Base-by-base conservation (phyloP, 208 protist species). In the Plasmodiophora brassicae region DNA sequence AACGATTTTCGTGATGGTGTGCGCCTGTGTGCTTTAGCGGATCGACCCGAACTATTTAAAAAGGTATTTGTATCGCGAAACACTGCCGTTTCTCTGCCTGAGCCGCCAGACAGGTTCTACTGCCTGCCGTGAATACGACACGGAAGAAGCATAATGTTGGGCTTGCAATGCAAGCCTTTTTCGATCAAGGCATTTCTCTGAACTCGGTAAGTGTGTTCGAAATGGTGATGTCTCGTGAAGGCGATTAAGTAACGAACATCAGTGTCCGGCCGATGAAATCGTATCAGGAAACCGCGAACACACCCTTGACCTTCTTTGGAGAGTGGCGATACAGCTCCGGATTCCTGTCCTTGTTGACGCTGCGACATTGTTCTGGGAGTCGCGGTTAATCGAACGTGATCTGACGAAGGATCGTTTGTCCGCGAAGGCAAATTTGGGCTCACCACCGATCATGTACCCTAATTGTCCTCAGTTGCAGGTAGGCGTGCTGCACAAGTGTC, bases 71-170 rank as follows among this genome's bases (percentile, higher is more conserved):
- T 78, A 5, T n/a, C n/a, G 20, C 5, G 10, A 36, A 36, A 36
- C 32, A 32, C 5, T 78, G 32, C 5, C 32, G 14, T 36, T 78
- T 78, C 32, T 32, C 32, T 78, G 41, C 20, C 65, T 5, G 20
- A 32, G 20, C 14, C 20, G 20, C n/a, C 32, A 44, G 20, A 44
- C n/a, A 78, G 65, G n/a, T 78, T 36, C n/a, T 78, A 32, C 65
- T 78, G n/a, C 65, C 65, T 5, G 65, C 65, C 5, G 41, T 78
- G 20, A 78, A 78, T 38, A 78, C 10, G 41, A 36, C 65, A 44
- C 65, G 65, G 32, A 78, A 78, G n/a, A 78, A 78, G n/a, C 65
- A 78, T 32, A 78, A 78, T 32, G 65, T 78, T 32, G 32, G 32
- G 5, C n/a, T 78, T n/a, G 65, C 65, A 32, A 14, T 78, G n/a